Evolutionary conservation across 495 filamentous ascomycete species (phyloP), one percentile per base, ranked within the genome.

Genomic region (Acidiella bohemica): DNA sequence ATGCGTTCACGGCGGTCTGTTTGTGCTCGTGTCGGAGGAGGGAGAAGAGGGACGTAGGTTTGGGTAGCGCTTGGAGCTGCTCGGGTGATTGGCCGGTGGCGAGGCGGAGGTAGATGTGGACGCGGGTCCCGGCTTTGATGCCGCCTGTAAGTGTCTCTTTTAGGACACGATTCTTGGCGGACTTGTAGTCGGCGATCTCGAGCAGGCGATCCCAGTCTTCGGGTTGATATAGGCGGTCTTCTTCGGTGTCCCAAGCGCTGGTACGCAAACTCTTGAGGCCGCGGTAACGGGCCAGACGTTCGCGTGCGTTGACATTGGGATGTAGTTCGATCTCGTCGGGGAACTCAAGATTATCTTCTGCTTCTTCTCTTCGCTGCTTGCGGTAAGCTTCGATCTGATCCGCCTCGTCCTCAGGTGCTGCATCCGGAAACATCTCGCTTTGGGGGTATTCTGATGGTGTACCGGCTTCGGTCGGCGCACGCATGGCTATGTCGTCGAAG

Each of bases 241-340:
- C 86, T 2, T 76, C 74, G 12, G 76, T 84, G 48, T 92, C 80
- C 90, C 90, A 97, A 28, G 67, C 63, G 53, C 82, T 90, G 13
- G 81, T 79, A 46, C 82, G 76, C 41, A 96, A 54, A 55, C 77
- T 92, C 67, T 94, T 96, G 39, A 97, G 60, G 13, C 90, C 90
- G 54, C 90, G 64, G 61, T 92, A 97, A 36, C 81, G 72, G 11
- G 80, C 72, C 32, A 96, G 63, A 3, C 90, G 71, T 60, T 97
- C 90, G 29, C 84, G 65, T 2, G 87, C 90, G 28, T 82, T 67
- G 1, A 87, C 84, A 36, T 87, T 76, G 0, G 92, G 90, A 49
- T 80, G 83, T 29, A 97, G 68, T 58, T 97, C 90, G 51, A 96
- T 87, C 59, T 97, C 90, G 44, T 97, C 90, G 4, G 90, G 90